Conservation (phyloP, 352 stramenopile species). For the Elongisporangium undulatum region DNA sequence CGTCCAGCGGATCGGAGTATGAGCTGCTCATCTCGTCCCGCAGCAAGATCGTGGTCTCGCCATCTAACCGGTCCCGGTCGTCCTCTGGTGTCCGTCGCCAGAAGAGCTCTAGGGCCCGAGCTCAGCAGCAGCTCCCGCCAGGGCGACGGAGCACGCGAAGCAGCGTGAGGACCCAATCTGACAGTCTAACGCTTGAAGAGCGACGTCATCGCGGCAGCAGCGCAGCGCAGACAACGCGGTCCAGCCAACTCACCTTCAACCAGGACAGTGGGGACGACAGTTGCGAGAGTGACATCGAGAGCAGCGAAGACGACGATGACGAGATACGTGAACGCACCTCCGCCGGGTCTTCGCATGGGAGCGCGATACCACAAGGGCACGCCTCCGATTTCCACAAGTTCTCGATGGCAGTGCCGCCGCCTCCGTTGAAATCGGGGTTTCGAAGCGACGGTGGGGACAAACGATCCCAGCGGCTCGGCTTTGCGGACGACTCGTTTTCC, state of each 20-base stretch:
- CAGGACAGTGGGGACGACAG: slow-evolving; percentile 5
- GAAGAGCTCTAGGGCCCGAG: neutral
- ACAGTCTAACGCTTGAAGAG: slow-evolving; percentile 1
- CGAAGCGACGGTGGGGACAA: neutral
- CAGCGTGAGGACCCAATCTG: neutral
- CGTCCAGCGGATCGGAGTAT: slow-evolving; percentile 14
- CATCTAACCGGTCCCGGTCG: slow-evolving; percentile 16
- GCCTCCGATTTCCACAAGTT: slow-evolving; percentile 1
- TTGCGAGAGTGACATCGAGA: slow-evolving; percentile 12
- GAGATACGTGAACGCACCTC: slow-evolving; percentile 5
- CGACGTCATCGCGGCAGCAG: slow-evolving; percentile 4
- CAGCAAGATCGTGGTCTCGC: slow-evolving; percentile 61
- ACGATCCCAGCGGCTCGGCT: slow-evolving; percentile 4
- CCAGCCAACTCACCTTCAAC: neutral
- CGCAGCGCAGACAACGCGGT: slow-evolving; percentile 2
- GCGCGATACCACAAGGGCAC: neutral
- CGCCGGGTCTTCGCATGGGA: neutral
- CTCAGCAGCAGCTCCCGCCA: neutral
- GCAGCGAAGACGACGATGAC: slow-evolving; percentile 10
- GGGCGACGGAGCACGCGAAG: neutral
- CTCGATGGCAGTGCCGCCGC: slow-evolving; percentile 1
- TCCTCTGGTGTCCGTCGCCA: slow-evolving; percentile 8
- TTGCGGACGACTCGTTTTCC: slow-evolving; percentile 1
- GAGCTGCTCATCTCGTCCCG: slow-evolving; percentile 56
- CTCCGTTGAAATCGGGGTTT: neutral